Evolutionary conservation across 139 green algal genomes (phyloP).

Genomic region (Micromonas commoda): DNA sequence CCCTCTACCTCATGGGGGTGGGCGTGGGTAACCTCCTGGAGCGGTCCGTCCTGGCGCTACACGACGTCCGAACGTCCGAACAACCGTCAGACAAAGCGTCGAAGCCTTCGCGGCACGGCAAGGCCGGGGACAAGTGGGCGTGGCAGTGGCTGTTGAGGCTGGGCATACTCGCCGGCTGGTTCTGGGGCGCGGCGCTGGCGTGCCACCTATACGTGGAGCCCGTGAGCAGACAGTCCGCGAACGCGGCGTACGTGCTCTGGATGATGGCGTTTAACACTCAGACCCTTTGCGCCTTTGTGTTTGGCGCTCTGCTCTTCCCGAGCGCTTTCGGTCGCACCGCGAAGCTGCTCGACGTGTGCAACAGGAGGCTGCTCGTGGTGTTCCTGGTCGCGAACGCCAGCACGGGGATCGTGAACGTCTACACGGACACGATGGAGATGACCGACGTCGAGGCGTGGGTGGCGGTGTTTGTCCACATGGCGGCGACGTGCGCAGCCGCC

Average conservation of each 20-base stretch:
- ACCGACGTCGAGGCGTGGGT: constrained; percentile 26
- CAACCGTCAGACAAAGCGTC: background rate
- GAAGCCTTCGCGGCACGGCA: too few relatives aligned
- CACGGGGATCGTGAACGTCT: constrained; percentile 54
- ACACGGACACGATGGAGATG: constrained; percentile 51
- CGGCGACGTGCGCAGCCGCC: background rate
- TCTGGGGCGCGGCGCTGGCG: constrained; percentile 22
- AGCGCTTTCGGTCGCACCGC: background rate
- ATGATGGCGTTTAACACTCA: constrained; percentile 48
- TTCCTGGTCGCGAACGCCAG: constrained; percentile 73
- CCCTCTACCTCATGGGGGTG: constrained; percentile 53
- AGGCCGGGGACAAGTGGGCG: too few relatives aligned
- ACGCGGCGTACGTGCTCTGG: constrained; percentile 72
- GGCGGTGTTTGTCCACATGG: constrained; percentile 29
- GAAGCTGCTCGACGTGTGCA: constrained; percentile 38
- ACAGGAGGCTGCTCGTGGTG: constrained; percentile 48
- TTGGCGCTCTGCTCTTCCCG: constrained; percentile 2
- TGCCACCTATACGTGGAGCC: constrained; percentile 41
- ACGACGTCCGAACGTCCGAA: too few relatives aligned
- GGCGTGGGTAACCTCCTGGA: constrained; percentile 21
- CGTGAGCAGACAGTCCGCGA: constrained; percentile 63
- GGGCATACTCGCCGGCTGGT: background rate
- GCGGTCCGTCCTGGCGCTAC: constrained; percentile 9
- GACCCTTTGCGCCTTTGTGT: background rate
- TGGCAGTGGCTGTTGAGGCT: constrained; percentile 36